Conservation (phyloP, 2,329 filamentous ascomycete species). For the Claviceps sp. region DNA sequence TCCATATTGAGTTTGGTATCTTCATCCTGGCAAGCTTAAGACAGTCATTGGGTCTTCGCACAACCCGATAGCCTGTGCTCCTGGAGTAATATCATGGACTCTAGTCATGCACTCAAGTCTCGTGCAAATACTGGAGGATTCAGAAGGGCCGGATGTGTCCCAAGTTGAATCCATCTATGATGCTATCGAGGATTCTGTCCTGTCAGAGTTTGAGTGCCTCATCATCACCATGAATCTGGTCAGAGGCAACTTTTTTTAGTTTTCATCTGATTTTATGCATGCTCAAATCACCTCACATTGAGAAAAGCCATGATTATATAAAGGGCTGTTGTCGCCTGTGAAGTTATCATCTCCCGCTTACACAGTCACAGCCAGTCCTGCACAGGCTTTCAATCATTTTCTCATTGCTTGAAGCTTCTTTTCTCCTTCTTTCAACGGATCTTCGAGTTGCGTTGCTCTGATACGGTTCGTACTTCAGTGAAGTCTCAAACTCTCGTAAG, state of each 20-base stretch:
- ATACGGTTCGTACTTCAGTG: neutral
- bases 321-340: neutral
- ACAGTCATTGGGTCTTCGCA: neutral
- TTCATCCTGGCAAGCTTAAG: neutral
- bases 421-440: neutral
- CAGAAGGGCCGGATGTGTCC: constrained; percentile 1
- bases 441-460: neutral
- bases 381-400: neutral
- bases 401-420: neutral
- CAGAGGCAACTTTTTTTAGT: neutral
- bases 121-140: constrained; percentile 5
- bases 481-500: neutral
- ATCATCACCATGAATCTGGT: neutral
- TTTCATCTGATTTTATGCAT: neutral
- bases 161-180: neutral
- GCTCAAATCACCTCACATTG: neutral
- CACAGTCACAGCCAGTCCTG: neutral
- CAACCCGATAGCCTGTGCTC: neutral
- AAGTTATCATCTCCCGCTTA: neutral
- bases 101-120: constrained; percentile 6
- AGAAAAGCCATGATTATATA: neutral
- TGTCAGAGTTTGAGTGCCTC: neutral
- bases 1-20: neutral
- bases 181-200: neutral
- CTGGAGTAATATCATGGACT: neutral